Base-by-base conservation (phyloP, 2,329 filamentous ascomycete genomes). In the Scopulariopsis brevicaulis region DNA sequence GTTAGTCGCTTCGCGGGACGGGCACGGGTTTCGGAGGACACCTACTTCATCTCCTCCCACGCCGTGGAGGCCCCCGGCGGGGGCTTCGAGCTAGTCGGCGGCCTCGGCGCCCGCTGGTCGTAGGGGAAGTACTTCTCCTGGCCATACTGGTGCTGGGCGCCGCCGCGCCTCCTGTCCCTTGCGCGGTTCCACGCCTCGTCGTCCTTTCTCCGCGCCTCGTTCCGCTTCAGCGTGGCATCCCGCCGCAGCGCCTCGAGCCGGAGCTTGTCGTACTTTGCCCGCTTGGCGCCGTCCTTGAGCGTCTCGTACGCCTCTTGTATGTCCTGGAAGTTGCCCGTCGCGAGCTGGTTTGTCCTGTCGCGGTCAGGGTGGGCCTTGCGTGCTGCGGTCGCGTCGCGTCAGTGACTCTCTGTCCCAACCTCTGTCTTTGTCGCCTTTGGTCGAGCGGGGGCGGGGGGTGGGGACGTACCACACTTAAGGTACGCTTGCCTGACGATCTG, bases 261-360 rank as follows among this genome's bases (percentile, higher is more conserved):
- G 34, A 75, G 71, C 14, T 75, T 73, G 66, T 84, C 80, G 61
- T 83, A 82, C 58, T 79, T 80, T 34, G 73, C 68, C 60, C 77
- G 82, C 57, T 73, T 68, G 2, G 73, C 70, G 1, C 78, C 73
- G 59, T 82, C 79, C 28, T 73, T 76, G 15, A 84, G 70, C 57
- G 96, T 78, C 68, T 96, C 91, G 67, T 95, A 86, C 24, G 91
- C 91, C 4, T 87, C 83, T 70, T 95, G 89, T 54, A 96, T 95
- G 55, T 86, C 82, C 69, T 95, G 89, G 66, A 96, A 96, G 66
- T 89, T 88, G 35, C 86, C 78, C 63, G 89, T 89, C 66, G 93
- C 89, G 59, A 82, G 73, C 71, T 96, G 90, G 66, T 82, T 83
- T 56, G 91, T 91, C 12, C 87, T 89, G 67, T 96, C 96, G 60